A percentile compares a stretch with the other conserved stretches of the same genome.
Conservation (phyloP, 495 filamentous ascomycete genomes). For the Aspergillus ellipticus region DNA sequence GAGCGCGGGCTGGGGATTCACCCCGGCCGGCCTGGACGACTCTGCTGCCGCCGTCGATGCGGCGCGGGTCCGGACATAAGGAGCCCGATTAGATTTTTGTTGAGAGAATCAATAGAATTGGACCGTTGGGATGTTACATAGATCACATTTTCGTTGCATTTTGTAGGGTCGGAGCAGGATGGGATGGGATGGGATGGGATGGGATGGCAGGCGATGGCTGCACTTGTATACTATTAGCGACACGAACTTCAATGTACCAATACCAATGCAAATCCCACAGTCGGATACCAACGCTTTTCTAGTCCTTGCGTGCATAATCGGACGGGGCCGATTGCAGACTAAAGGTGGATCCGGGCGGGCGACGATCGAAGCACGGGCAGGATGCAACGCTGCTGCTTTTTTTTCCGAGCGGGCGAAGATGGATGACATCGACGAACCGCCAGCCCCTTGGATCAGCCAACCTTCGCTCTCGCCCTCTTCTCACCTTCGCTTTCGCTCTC, state of each 20-base stretch:
- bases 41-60: slow-evolving; percentile 21
- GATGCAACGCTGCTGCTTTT: background rate
- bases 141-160: background rate
- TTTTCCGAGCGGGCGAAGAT: background rate
- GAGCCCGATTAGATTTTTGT: background rate
- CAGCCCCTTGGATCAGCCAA: slow-evolving; percentile 5
- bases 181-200: slow-evolving; percentile 10
- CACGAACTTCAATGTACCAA: slow-evolving; percentile 18
- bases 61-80: slow-evolving; percentile 41
- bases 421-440: slow-evolving; percentile 16
- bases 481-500: background rate
- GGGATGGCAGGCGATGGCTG: slow-evolving; percentile 8
- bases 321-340: no score
- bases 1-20: slow-evolving; percentile 44
- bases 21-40: slow-evolving; percentile 23
- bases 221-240: slow-evolving; percentile 21
- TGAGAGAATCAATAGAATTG: background rate
- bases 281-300: no score
- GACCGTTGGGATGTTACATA: slow-evolving; percentile 1
- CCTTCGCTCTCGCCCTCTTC: background rate
- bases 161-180: slow-evolving; percentile 3
- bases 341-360: background rate
- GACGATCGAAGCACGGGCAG: background rate
- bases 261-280: background rate
- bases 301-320: no score